phyloP scores from a whole-genome alignment of 345 rosid genomes.

The Eucalyptus microcorys region DNA sequence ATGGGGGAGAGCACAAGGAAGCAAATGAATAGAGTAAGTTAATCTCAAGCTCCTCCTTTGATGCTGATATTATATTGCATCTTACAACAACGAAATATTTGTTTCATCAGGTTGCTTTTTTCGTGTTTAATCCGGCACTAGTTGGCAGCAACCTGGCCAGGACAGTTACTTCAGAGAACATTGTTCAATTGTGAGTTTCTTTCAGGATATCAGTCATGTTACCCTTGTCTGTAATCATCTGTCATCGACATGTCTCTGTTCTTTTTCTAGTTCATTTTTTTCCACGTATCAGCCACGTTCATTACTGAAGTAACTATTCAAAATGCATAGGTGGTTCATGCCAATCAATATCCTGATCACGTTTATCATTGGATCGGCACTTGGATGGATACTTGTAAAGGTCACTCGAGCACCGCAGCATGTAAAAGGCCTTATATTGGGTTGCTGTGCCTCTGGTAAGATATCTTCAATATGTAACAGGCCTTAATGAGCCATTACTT shows the following conservation, averaged over 20 bases:
- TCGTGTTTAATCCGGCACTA: conserved; percentile 31
- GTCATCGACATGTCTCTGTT: background rate
- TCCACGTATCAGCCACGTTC: background rate
- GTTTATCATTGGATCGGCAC: conserved; percentile 24
- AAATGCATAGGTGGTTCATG: conserved; percentile 41
- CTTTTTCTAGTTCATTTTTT: background rate
- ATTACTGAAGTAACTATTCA: background rate
- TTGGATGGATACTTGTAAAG: conserved; percentile 35
- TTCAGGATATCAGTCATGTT: background rate
- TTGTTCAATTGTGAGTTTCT: conserved; percentile 21
- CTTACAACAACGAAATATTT: background rate
- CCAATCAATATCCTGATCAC: conserved; percentile 31
- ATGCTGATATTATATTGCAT: background rate
- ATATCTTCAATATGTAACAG: background rate
- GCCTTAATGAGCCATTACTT: background rate
- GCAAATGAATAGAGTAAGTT: conserved; percentile 18
- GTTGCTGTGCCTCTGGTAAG: conserved; percentile 41
- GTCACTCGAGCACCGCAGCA: conserved; percentile 24
- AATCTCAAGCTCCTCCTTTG: background rate
- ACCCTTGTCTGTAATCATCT: background rate
- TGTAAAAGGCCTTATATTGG: conserved; percentile 34
- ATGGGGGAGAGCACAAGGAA: conserved; percentile 14
- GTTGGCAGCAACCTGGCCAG: conserved; percentile 22
- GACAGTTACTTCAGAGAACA: conserved; percentile 20
- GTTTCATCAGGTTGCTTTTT: conserved; percentile 18